Base-by-base conservation (phyloP, 2,329 filamentous ascomycete genomes). In the Trichophyton verrucosum region DNA sequence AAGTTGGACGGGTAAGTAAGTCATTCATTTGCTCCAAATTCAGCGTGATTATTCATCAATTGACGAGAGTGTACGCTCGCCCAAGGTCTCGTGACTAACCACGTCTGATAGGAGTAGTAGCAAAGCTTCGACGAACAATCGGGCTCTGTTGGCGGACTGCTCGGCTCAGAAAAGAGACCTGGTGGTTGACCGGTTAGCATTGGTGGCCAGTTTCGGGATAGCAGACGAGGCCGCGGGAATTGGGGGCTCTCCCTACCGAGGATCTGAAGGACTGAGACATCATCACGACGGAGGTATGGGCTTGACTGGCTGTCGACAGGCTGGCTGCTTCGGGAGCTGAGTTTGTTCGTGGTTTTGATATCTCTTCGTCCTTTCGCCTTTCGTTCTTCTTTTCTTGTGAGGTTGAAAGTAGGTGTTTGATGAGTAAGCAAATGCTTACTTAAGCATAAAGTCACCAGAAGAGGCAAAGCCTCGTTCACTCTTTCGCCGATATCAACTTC, bases 101-200 rank as follows among this genome's bases (percentile, higher is more conserved):
- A 80, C 82, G 80, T 73, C 82, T 80, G 71, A 81, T 76, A 68
- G 81, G 78, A 66, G 83, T 81, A 66, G 80, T 80, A 76, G 85
- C 78, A 76, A 86, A 84, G 72, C 81, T 83, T 72, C 84, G 82
- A 74, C 81, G 81, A 71, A 80, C 75, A 68, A 80, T 72, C 73
- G 75, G 73, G 73, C 76, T 76, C 72, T 81, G 80, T 72, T 81
- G 81, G 72, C 80, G 80, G 75, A 79, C 78, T 70, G 81, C 78
- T 76, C 83, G 82, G 75, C 78, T 78, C 73, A 85, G 74, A 72
- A 82, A 74, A 74, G 82, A 82, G 77, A 82, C 80, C 83, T 86
- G 73, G 63, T 61, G 62, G 60, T 62, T 38, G 33, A 38, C 15
- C 6, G 65, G 66, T 62, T 64, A 63, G 65, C 62, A 62, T n/a